A percentile compares a stretch with the other conserved stretches of the same genome.
Evolutionary conservation across 768 basidiomycete species (phyloP).

Genomic region (Lentinus brumalis): DNA sequence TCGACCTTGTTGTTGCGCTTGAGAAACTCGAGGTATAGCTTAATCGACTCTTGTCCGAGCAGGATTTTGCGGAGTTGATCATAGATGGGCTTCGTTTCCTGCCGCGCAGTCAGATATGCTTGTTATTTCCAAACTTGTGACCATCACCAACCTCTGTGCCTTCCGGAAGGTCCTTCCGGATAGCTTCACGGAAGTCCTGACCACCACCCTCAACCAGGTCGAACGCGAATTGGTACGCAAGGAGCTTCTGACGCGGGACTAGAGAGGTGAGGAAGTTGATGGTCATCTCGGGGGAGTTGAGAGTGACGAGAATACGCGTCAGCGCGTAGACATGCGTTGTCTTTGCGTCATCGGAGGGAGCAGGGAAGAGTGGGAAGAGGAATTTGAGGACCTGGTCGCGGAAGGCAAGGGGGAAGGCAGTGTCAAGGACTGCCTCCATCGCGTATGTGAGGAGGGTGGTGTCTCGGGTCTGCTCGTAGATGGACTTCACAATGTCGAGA

Average conservation of each 20-base stretch:
- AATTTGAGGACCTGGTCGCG: slow-evolving; percentile 80
- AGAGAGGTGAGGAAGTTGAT: slow-evolving; percentile 73
- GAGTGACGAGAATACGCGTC: slow-evolving; percentile 87
- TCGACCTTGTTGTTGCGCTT: slow-evolving; percentile 94
- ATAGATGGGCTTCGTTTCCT: slow-evolving; percentile 65
- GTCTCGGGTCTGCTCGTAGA: slow-evolving; percentile 77
- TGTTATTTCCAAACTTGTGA: too few relatives aligned
- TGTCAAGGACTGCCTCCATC: slow-evolving; percentile 89
- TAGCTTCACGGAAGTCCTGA: slow-evolving; percentile 86
- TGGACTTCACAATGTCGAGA: slow-evolving; percentile 79
- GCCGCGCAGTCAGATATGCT: neutral
- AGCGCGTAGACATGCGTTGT: slow-evolving; percentile 79
- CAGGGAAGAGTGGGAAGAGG: slow-evolving; percentile 84
- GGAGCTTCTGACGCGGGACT: slow-evolving; percentile 65
- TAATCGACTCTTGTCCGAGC: slow-evolving; percentile 88
- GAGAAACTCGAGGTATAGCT: slow-evolving; percentile 93
- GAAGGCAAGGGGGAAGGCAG: slow-evolving; percentile 84
- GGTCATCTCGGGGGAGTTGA: slow-evolving; percentile 80
- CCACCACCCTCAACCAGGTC: slow-evolving; percentile 93
- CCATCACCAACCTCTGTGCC: slow-evolving; percentile 56
- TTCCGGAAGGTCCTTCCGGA: slow-evolving; percentile 68
- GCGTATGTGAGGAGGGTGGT: slow-evolving; percentile 83
- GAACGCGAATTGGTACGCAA: slow-evolving; percentile 95
- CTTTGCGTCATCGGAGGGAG: slow-evolving; percentile 66
- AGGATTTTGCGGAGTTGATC: slow-evolving; percentile 83